A percentile compares a stretch with the other conserved stretches of the same genome.
These are phyloP conservation scores for Amoeboaphelidium protococcarum DNA, from an alignment of 371 early-diverging fungal genomes.

Conservation along the genomic window DNA sequence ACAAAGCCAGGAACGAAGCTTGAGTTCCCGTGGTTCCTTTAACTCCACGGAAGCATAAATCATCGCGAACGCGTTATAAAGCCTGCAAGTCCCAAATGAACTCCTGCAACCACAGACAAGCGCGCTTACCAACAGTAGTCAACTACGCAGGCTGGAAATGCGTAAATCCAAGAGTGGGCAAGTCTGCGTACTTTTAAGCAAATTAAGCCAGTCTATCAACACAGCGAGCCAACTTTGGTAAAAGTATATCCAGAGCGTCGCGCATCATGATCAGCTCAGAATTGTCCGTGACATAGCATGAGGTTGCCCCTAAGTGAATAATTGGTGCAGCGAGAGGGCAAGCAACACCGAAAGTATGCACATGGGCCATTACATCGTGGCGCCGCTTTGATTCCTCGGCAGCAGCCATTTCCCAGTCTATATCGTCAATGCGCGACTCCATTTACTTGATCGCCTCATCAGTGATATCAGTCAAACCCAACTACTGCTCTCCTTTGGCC, in stretches of 20 bases:
- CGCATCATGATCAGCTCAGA: constrained; percentile 82
- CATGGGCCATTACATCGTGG: constrained; percentile 96
- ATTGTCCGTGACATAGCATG: constrained; percentile 91
- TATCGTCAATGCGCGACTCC: constrained; percentile 53
- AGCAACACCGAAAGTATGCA: constrained; percentile 79
- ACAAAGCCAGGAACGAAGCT: constrained; percentile 83
- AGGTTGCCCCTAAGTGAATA: constrained; percentile 91
- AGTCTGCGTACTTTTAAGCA: constrained; percentile 42
- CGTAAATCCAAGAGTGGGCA: constrained; percentile 89
- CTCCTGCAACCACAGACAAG: constrained; percentile 82
- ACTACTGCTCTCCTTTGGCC: constrained; percentile 71
- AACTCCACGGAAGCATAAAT: constrained; percentile 78
- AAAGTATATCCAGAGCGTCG: constrained; percentile 68
- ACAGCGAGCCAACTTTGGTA: constrained; percentile 56
- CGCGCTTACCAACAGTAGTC: constrained; percentile 91
- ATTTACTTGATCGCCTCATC: constrained; percentile 66
- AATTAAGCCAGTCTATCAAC: constrained; percentile 53
- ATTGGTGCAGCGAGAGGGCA: constrained; percentile 71
- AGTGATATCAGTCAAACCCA: constrained; percentile 72
- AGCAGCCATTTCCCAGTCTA: constrained; percentile 68
- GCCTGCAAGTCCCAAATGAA: constrained; percentile 84
- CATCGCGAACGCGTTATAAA: constrained; percentile 57
- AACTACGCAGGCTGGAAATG: constrained; percentile 95
- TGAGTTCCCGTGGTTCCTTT: constrained; percentile 98
- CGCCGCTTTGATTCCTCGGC: constrained; percentile 77